These are phyloP conservation scores for Sesbania bispinosa DNA, from an alignment of 306 rosid genomes.

Conservation along the genomic window DNA sequence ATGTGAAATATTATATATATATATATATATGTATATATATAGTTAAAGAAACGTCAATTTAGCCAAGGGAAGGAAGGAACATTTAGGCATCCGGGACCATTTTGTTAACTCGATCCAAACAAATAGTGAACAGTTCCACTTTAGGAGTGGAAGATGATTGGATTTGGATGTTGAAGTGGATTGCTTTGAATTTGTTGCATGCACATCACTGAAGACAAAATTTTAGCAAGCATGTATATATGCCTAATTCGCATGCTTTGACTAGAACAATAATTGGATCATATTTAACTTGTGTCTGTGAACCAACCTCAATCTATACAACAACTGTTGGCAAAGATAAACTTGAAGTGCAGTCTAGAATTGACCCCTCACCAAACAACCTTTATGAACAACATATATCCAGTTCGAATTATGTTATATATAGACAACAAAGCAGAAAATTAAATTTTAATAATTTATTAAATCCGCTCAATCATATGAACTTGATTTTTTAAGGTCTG, in stretches of 20 bases:
- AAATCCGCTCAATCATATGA: not conserved
- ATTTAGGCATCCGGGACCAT: no score
- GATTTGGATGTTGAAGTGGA: not conserved
- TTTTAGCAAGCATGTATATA: not conserved
- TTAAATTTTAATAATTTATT: not conserved
- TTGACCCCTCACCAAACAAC: constrained; percentile 5
- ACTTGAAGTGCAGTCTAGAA: not conserved
- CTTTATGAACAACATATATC: not conserved
- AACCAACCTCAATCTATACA: not conserved
- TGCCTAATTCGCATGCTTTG: constrained; percentile 6
- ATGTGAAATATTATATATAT: no score
- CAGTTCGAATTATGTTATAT: not conserved
- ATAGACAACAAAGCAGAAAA: not conserved
- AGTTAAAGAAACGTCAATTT: no score
- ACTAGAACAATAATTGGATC: not conserved
- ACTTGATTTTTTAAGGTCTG: no score
- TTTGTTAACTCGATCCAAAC: no score
- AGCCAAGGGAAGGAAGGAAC: no score
- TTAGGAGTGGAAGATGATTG: not conserved
- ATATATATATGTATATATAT: no score
- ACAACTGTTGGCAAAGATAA: constrained; percentile 11
- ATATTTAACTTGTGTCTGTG: not conserved
- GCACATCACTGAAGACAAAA: not conserved
- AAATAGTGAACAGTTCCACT: no score
- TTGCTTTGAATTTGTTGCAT: not conserved